Percentiles rank a stretch among this genome's conserved stretches.
These are phyloP conservation scores for Apiotrichum siamense DNA, from an alignment of 1,284 basidiomycete species.

Conservation along the genomic window DNA sequence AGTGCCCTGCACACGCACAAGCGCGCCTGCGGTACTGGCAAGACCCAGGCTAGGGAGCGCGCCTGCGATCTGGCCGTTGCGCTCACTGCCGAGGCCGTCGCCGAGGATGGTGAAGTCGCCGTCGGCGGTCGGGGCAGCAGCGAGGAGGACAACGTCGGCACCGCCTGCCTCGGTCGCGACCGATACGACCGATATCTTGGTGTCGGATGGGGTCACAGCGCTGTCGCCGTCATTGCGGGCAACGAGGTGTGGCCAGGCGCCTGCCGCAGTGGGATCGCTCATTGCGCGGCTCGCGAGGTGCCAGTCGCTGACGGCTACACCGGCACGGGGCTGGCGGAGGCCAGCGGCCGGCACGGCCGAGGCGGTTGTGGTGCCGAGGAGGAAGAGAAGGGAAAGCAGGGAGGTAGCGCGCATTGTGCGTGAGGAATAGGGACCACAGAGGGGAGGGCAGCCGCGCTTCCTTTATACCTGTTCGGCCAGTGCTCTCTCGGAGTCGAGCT, in stretches of 20 bases:
- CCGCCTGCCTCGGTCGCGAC: background rate
- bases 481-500: too few species aligned
- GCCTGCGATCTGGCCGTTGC: background rate
- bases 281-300: background rate
- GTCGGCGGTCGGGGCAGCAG: background rate
- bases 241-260: background rate
- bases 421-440: too few species aligned
- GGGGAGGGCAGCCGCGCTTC: too few species aligned
- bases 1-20: conserved; percentile 3
- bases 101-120: conserved; percentile 1
- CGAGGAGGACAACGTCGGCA: conserved; percentile 9
- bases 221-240: background rate
- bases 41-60: conserved; percentile 14
- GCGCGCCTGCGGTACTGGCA: conserved; percentile 3
- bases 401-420: background rate
- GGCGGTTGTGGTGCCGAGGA: background rate
- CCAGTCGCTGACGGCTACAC: background rate
- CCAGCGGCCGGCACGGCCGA: background rate
- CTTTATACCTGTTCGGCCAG: too few species aligned
- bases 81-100: background rate
- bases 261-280: background rate
- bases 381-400: conserved; percentile 5
- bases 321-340: background rate
- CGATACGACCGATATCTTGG: conserved; percentile 2
- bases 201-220: background rate